A percentile compares a stretch with the other conserved stretches of the same genome.
Conservation (phyloP, 2,329 filamentous ascomycete species). For the Cercospora sp. region DNA sequence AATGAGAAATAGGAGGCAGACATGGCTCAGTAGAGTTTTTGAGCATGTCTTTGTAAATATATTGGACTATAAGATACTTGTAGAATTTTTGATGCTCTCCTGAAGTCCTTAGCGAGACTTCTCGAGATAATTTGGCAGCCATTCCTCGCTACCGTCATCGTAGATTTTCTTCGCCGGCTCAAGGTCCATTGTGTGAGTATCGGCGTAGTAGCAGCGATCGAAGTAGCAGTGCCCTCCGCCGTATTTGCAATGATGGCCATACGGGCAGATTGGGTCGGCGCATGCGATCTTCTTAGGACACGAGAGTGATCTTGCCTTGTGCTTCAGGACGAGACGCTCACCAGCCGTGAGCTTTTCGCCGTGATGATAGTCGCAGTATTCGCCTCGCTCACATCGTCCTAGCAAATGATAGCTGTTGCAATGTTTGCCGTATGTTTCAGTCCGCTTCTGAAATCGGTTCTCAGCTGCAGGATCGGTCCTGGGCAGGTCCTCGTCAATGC, state of each 20-base stretch:
- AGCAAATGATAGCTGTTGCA: slow-evolving; percentile 44
- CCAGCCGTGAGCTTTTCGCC: slow-evolving; percentile 42
- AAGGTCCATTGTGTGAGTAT: slow-evolving; percentile 39
- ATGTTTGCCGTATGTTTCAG: slow-evolving; percentile 37
- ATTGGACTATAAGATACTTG: neutral
- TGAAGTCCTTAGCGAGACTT: slow-evolving; percentile 14
- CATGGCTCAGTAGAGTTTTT: neutral
- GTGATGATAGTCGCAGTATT: slow-evolving; percentile 48
- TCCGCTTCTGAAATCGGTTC: slow-evolving; percentile 34
- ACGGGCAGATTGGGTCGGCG: slow-evolving; percentile 38
- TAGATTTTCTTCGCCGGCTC: slow-evolving; percentile 34
- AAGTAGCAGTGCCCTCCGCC: slow-evolving; percentile 40
- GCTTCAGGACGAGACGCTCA: slow-evolving; percentile 45
- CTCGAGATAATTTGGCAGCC: slow-evolving; percentile 31
- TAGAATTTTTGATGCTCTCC: neutral
- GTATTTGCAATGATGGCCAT: slow-evolving; percentile 46
- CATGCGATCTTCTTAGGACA: slow-evolving; percentile 38
- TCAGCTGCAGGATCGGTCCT: slow-evolving; percentile 34
- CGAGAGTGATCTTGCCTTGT: slow-evolving; percentile 45
- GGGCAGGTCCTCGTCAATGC: slow-evolving; percentile 45
- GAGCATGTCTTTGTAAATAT: slow-evolving; percentile 1
- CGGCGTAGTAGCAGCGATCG: slow-evolving; percentile 44
- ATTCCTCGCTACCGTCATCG: slow-evolving; percentile 37
- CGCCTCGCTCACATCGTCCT: slow-evolving; percentile 44
- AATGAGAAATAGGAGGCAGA: neutral